These are phyloP conservation scores for Hyphodiscus sp. DNA, from an alignment of 2,329 filamentous ascomycete genomes.

Conservation along the genomic window DNA sequence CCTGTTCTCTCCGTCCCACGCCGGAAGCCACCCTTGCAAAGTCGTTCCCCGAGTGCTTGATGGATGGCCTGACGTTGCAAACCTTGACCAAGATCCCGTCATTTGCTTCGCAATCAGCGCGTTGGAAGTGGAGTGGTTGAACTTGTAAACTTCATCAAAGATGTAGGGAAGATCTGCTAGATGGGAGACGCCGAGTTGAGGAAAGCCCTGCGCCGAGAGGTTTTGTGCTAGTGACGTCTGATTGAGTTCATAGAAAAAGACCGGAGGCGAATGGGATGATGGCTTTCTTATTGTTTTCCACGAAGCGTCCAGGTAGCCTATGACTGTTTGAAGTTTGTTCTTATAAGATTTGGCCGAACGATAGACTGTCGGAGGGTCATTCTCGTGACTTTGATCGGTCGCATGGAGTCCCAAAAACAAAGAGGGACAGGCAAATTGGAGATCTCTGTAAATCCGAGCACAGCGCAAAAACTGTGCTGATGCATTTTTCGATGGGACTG, in stretches of 20 bases:
- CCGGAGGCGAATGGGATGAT: conserved; percentile 11
- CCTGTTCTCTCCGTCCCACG: not conserved
- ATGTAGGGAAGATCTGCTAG: conserved; percentile 48
- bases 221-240: conserved; percentile 45
- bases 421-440: conserved; percentile 44
- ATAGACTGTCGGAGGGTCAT: too few species aligned
- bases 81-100: conserved; percentile 42
- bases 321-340: too few species aligned
- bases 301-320: too few species aligned
- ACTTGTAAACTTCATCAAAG: conserved; percentile 41
- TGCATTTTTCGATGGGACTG: conserved; percentile 33
- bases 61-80: conserved; percentile 36
- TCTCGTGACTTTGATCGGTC: not conserved
- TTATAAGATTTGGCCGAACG: too few species aligned
- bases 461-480: conserved; percentile 44
- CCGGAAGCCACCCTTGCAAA: conserved; percentile 34
- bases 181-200: conserved; percentile 42
- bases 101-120: conserved; percentile 32
- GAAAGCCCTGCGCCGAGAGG: conserved; percentile 30
- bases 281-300: too few species aligned
- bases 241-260: conserved; percentile 47
- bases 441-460: conserved; percentile 44
- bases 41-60: conserved; percentile 30
- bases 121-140: conserved; percentile 26
- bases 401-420: conserved; percentile 37